These are phyloP conservation scores for Dactylella cylindrospora DNA, from an alignment of 2,329 filamentous ascomycete genomes.

Conservation along the genomic window DNA sequence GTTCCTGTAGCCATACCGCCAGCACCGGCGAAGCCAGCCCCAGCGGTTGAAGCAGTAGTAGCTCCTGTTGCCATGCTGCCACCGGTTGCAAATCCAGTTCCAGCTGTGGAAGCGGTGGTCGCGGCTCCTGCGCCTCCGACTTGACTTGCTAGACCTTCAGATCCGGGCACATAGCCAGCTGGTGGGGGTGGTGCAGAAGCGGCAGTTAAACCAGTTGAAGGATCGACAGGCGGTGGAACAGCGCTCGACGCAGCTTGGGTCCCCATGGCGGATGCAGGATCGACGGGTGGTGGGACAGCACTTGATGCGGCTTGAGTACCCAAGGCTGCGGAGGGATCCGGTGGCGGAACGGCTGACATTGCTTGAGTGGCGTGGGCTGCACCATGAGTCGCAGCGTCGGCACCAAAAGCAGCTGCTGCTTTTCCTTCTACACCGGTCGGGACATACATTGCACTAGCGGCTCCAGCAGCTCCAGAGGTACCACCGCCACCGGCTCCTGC, in stretches of 20 bases:
- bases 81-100: conserved; percentile 3
- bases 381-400: conserved; percentile 24
- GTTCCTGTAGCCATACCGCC: not conserved
- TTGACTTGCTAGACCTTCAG: conserved; percentile 1
- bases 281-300: conserved; percentile 21
- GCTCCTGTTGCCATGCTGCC: conserved; percentile 10
- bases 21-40: no score
- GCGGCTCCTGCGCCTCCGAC: not conserved
- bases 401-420: conserved; percentile 21
- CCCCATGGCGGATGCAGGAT: no score
- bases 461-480: conserved; percentile 21
- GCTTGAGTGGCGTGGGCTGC: conserved; percentile 18
- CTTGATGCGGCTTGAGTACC: no score
- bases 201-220: conserved; percentile 2
- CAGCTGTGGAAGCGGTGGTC: not conserved
- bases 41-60: not conserved
- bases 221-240: conserved; percentile 15
- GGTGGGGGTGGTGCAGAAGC: conserved; percentile 3
- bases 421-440: conserved; percentile 34
- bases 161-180: conserved; percentile 18
- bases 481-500: conserved; percentile 17
- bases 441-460: conserved; percentile 36
- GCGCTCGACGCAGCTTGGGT: conserved; percentile 10
- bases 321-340: no score
- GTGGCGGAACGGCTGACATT: no score